Percentiles rank a stretch among this genome's conserved stretches.
phyloP scores from a whole-genome alignment of 108 stramenopile genomes.

The Halocafeteria seosinensis region DNA sequence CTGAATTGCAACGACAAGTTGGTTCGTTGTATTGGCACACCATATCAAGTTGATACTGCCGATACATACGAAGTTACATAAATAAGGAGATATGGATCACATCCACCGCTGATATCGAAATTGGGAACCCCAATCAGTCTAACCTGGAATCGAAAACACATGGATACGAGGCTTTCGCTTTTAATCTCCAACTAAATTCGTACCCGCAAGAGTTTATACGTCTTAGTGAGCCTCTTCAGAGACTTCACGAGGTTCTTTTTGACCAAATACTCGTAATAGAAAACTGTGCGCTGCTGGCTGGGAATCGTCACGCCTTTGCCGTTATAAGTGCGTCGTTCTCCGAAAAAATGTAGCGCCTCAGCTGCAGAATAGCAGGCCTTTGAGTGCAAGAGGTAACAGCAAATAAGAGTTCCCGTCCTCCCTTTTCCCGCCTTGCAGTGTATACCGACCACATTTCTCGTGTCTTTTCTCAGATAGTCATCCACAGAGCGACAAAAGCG shows the following conservation, averaged over 20 bases:
- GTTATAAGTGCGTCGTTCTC: slow-evolving; percentile 15
- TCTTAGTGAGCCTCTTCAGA: slow-evolving; percentile 3
- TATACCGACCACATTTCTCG: slow-evolving; percentile 29
- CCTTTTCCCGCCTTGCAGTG: slow-evolving; percentile 55
- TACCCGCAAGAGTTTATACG: slow-evolving; percentile 11
- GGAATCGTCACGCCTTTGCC: slow-evolving; percentile 32
- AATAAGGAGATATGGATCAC: slow-evolving; percentile 4
- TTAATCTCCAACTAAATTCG: too few relatives aligned
- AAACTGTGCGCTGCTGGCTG: slow-evolving; percentile 14
- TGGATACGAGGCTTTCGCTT: too few relatives aligned
- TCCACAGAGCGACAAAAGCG: not conserved
- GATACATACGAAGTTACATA: not conserved
- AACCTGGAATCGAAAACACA: too few relatives aligned
- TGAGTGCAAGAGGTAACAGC: slow-evolving; percentile 23
- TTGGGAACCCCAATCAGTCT: slow-evolving; percentile 17
- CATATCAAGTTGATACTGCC: too few relatives aligned
- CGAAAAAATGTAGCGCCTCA: slow-evolving; percentile 18
- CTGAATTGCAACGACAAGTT: not conserved
- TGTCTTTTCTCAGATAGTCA: slow-evolving; percentile 25
- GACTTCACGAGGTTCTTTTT: not conserved
- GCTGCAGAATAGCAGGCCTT: slow-evolving; percentile 3
- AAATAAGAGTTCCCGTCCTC: slow-evolving; percentile 35
- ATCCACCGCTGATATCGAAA: slow-evolving; percentile 7
- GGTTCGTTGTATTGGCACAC: not conserved
- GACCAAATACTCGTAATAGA: slow-evolving; percentile 21